phyloP scores from a whole-genome alignment of 768 basidiomycete species.

The Gyrodon lividus region DNA sequence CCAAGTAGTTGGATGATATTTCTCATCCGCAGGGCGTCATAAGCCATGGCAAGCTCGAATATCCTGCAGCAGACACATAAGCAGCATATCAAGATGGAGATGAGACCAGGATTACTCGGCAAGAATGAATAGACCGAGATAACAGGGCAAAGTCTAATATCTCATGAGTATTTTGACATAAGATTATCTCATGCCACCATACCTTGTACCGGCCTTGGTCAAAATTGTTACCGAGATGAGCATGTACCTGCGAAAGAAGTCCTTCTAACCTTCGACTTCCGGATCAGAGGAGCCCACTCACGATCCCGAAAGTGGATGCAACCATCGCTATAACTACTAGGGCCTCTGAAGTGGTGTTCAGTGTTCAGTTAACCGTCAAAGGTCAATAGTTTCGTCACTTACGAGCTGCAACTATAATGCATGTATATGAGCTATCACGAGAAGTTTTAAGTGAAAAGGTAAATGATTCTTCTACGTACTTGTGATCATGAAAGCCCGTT shows the following conservation, averaged over 20 bases:
- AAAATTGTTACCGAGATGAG: conserved; percentile 22
- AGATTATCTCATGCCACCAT: not conserved
- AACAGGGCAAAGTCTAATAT: conserved; percentile 73
- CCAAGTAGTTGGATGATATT: conserved; percentile 80
- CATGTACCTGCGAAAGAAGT: conserved; percentile 46
- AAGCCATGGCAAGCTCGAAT: conserved; percentile 78
- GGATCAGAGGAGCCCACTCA: conserved; percentile 29
- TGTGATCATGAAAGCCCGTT: conserved; percentile 67
- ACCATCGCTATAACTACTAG: conserved; percentile 75
- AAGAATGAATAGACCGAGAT: conserved; percentile 78
- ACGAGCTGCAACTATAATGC: conserved; percentile 56
- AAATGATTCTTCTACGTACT: conserved; percentile 43
- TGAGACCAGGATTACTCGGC: conserved; percentile 58
- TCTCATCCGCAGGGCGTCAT: conserved; percentile 77
- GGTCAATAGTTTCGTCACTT: conserved; percentile 32
- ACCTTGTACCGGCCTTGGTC: conserved; percentile 52
- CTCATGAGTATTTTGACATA: conserved; percentile 11
- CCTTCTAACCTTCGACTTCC: conserved; percentile 3
- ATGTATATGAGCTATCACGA: conserved; percentile 3
- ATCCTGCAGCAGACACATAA: conserved; percentile 43
- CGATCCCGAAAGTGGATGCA: conserved; percentile 64
- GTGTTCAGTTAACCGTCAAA: not conserved
- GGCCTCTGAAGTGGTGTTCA: conserved; percentile 52
- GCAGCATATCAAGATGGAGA: not conserved
- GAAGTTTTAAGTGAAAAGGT: conserved; percentile 1